Base-by-base conservation (phyloP, 1,284 basidiomycete species). In the Cryptococcus sp. region DNA sequence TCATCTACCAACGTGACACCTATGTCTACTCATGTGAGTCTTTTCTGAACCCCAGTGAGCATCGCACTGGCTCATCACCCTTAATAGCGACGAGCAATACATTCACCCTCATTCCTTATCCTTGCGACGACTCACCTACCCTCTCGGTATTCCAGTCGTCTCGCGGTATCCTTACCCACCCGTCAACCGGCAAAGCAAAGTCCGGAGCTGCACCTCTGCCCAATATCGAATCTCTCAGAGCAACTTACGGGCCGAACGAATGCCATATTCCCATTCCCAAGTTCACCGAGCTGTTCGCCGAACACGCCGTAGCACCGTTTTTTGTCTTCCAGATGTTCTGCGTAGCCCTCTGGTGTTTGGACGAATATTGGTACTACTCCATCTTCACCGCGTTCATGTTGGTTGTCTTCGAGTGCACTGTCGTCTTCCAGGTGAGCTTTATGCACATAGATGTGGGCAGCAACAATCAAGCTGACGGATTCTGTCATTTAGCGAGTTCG, bases 331-430 rank as follows among this genome's bases (percentile, higher is more conserved):
- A 97, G 79, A 82, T 97, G 43, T 97, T 97, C 79, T 97, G 93
- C 64, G 93, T 96, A 8, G 91, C 90, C 0, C 81, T 97, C 16
- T 97, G 93, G 93, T 92, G 89, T 73, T 79, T 97, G 69, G 94
- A 97, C 73, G 94, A 96, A 77, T 97, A 96, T 78, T 96, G 93
- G 93, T 96, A 95, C 77, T 97, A 95, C 82, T 91, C 89, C 63
- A 79, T 97, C 46, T 97, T 97, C 81, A 97, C 94, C 0, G 83
- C 93, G 38, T 96, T 97, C 84, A 97, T 97, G 94, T 83, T 97
- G 50, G 81, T 97, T 54, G 88, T 95, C 61, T 97, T 97, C 72
- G 94, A 97, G 80, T 96, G 93, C 79, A 97, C 94, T 1, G 92
- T 94, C 41, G 93, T 97, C 22, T 97, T 89, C 85, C 93, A 96